Evolutionary conservation across 495 filamentous ascomycete genomes (phyloP).

Genomic region (Thozetella sp.): DNA sequence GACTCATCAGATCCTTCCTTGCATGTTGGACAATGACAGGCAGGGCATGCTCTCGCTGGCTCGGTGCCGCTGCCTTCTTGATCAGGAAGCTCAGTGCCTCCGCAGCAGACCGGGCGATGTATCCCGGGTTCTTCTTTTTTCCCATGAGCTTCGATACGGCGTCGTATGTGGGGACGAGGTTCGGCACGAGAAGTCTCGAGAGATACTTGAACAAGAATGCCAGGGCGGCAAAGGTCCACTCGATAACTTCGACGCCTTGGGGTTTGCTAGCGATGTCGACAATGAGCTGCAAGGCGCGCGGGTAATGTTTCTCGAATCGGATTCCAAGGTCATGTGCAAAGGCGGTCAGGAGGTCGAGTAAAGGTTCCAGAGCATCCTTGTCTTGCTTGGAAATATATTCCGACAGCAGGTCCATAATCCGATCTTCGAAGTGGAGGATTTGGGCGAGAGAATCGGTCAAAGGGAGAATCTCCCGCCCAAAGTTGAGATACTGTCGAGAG

Average conservation of each 20-base stretch:
- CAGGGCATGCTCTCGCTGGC: constrained; percentile 74
- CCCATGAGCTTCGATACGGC: constrained; percentile 87
- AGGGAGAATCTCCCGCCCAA: constrained; percentile 69
- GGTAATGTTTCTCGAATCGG: constrained; percentile 89
- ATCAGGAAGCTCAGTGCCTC: constrained; percentile 94
- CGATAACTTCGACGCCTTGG: constrained; percentile 74
- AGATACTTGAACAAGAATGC: constrained; percentile 98
- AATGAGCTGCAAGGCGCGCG: constrained; percentile 68
- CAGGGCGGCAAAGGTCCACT: constrained; percentile 95
- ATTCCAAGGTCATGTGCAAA: constrained; percentile 90
- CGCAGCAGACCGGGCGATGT: constrained; percentile 88
- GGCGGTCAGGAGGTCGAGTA: constrained; percentile 80
- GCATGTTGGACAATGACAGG: constrained; percentile 68
- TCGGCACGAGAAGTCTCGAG: constrained; percentile 79
- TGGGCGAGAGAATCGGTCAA: constrained; percentile 89
- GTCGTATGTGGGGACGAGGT: constrained; percentile 80
- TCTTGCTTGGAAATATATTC: constrained; percentile 79
- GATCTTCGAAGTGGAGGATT: constrained; percentile 83
- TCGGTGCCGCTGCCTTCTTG: constrained; percentile 77
- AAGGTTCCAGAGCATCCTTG: constrained; percentile 75
- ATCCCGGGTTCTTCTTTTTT: constrained; percentile 74
- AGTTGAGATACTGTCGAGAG: constrained; percentile 75
- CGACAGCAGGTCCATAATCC: constrained; percentile 77
- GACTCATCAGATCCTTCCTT: constrained; percentile 63
- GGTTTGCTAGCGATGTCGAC: constrained; percentile 47